phyloP scores from a whole-genome alignment of 1,284 basidiomycete genomes.

The Austropuccinia psidii region DNA sequence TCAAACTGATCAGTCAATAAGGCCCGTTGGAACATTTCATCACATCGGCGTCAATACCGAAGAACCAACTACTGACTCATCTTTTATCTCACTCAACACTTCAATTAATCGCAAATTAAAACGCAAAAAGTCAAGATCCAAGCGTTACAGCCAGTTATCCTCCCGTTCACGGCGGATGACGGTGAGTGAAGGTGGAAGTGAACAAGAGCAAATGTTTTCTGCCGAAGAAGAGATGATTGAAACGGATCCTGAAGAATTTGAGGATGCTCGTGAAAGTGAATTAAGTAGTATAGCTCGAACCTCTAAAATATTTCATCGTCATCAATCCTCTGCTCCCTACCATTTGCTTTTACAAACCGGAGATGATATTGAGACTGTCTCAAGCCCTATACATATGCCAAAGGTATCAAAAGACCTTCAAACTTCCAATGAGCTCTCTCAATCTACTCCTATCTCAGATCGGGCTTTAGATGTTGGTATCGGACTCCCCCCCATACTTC shows the following conservation, averaged over 20 bases:
- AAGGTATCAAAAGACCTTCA: neutral
- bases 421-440: neutral
- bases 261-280: constrained; percentile 22
- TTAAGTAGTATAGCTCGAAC: neutral
- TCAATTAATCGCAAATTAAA: neutral
- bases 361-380: constrained; percentile 21
- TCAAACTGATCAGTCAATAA: constrained; percentile 39
- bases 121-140: neutral
- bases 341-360: neutral
- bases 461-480: too few species aligned
- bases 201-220: constrained; percentile 35
- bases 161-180: neutral
- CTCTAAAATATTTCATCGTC: neutral
- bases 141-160: neutral
- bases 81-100: too few species aligned
- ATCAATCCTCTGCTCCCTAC: too few species aligned
- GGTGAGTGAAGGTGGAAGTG: constrained; percentile 25
- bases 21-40: neutral
- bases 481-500: too few species aligned
- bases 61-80: neutral
- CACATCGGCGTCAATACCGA: neutral
- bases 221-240: constrained; percentile 28
- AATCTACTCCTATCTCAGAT: too few species aligned
- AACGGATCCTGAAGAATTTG: constrained; percentile 32
- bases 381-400: neutral